Conservation (phyloP, 352 stramenopile genomes). For the Phytophthora agathidicida region DNA sequence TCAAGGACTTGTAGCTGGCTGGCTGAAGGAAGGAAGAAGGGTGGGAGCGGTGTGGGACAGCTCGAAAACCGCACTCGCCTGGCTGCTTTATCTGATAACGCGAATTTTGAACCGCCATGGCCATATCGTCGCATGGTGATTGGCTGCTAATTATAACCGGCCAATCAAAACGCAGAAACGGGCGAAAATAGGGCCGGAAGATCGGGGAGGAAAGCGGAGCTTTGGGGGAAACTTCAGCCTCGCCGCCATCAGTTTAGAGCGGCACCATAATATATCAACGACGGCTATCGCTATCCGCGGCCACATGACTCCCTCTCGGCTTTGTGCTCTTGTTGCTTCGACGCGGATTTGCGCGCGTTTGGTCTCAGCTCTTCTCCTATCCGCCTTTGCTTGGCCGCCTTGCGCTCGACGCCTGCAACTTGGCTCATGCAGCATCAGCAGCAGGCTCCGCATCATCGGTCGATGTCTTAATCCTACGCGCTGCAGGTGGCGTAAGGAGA, state of each 20-base stretch:
- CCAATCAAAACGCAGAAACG: not conserved
- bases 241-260: not conserved
- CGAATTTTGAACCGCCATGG: slow-evolving; percentile 10
- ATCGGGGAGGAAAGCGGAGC: slow-evolving; percentile 1
- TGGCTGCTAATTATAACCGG: slow-evolving; percentile 6
- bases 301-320: not conserved
- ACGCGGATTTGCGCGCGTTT: not conserved
- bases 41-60: slow-evolving; percentile 16
- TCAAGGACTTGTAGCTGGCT: too few species aligned
- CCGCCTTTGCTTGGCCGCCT: slow-evolving; percentile 10
- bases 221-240: too few species aligned
- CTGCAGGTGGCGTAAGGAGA: slow-evolving; percentile 2
- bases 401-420: slow-evolving; percentile 5
- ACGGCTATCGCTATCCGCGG: not conserved
- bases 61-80: slow-evolving; percentile 1
- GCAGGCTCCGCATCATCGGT: not conserved
- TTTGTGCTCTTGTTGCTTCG: too few species aligned
- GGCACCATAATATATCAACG: slow-evolving; percentile 12
- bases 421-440: too few species aligned
- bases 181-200: slow-evolving; percentile 5
- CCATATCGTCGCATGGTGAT: slow-evolving; percentile 14
- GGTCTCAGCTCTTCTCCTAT: slow-evolving; percentile 9
- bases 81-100: slow-evolving; percentile 24
- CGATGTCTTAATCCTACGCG: not conserved
- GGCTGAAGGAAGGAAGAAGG: not conserved